Conservation (phyloP, 176 grass and related monocot genomes). For the Microstegium vimineum region DNA sequence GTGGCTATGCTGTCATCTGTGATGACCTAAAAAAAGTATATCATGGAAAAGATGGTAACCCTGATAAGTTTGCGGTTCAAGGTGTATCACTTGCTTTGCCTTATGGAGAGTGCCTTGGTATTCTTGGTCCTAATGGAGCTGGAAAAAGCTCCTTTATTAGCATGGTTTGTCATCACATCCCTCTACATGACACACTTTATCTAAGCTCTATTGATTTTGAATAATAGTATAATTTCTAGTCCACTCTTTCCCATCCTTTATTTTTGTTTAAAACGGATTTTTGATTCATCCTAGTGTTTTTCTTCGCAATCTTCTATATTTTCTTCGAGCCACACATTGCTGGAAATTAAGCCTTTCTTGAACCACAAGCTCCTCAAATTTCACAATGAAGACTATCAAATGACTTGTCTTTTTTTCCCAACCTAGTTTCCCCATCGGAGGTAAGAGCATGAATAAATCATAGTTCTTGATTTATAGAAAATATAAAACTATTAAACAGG, state of each 20-base stretch:
- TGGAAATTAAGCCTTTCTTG: neutral
- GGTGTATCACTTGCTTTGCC: constrained; percentile 92
- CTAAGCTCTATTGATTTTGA: neutral
- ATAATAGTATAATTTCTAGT: neutral
- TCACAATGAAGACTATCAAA: neutral
- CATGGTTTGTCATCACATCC: constrained; percentile 63
- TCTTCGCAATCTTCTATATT: neutral
- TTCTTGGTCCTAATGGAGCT: constrained; percentile 96
- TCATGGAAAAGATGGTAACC: constrained; percentile 81
- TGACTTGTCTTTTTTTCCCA: neutral
- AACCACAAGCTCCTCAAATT: neutral
- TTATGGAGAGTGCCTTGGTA: constrained; percentile 86
- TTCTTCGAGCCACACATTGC: neutral
- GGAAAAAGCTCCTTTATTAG: constrained; percentile 97
- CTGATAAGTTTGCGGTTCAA: constrained; percentile 80
- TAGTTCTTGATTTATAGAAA: neutral
- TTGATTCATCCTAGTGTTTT: neutral
- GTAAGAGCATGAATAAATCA: neutral
- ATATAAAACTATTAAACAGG: neutral
- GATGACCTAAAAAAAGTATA: constrained; percentile 90
- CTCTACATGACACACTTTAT: constrained; percentile 15
- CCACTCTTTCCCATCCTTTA: neutral
- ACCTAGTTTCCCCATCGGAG: neutral
- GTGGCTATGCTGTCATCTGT: constrained; percentile 60
- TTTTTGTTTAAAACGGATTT: neutral